Conservation (phyloP, 2,329 filamentous ascomycete genomes). For the Monascus ruber region DNA sequence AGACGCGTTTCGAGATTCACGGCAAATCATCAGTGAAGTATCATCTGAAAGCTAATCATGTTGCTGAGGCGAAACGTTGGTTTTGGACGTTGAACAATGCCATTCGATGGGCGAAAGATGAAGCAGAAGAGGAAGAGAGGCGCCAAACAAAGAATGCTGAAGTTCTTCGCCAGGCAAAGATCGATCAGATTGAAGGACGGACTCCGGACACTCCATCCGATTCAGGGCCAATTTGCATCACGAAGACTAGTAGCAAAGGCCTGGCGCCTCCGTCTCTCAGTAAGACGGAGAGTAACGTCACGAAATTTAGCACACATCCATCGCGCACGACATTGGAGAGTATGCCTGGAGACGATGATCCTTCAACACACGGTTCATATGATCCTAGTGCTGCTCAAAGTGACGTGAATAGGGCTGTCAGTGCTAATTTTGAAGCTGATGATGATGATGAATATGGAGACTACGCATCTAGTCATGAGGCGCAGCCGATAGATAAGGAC, state of each 20-base stretch:
- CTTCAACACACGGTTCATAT: conserved; percentile 42
- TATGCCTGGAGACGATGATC: conserved; percentile 42
- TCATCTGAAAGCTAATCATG: conserved; percentile 92
- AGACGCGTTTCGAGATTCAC: conserved; percentile 94
- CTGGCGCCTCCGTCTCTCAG: conserved; percentile 25
- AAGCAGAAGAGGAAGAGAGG: conserved; percentile 79
- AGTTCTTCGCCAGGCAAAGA: conserved; percentile 65
- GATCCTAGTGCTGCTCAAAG: conserved; percentile 43
- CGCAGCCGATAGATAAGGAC: conserved; percentile 68
- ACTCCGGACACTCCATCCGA: conserved; percentile 36
- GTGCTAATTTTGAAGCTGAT: conserved; percentile 48
- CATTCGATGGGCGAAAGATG: conserved; percentile 96
- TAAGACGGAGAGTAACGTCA: conserved; percentile 27
- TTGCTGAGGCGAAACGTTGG: conserved; percentile 96
- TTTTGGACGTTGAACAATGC: conserved; percentile 99
- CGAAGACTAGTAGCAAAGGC: conserved; percentile 25
- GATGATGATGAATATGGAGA: conserved; percentile 64
- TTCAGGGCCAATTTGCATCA: conserved; percentile 14
- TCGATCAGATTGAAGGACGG: conserved; percentile 53
- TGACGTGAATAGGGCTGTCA: conserved; percentile 39
- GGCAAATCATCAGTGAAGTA: conserved; percentile 99
- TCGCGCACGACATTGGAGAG: conserved; percentile 39
- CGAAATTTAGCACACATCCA: conserved; percentile 39
- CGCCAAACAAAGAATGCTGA: conserved; percentile 65
- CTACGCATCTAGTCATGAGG: conserved; percentile 65